Conservation (phyloP, 176 grass and related monocot genomes). For the Zoysia pacifica region DNA sequence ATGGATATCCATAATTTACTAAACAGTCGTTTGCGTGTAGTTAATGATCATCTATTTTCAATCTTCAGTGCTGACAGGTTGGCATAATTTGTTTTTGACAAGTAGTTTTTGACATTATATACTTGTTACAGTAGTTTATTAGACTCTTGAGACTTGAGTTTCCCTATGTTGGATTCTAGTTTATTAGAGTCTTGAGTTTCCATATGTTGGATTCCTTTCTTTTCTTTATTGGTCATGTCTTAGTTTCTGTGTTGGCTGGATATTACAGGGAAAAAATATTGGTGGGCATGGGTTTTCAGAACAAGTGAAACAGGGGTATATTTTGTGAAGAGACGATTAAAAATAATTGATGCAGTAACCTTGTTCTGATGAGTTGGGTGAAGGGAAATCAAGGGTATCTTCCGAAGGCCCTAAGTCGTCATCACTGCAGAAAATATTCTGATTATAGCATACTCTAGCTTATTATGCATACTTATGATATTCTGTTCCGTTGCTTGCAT, state of each 20-base stretch:
- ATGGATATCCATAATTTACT: not conserved
- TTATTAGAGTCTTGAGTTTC: not conserved
- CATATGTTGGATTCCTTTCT: not conserved
- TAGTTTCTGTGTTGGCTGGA: conserved; percentile 45
- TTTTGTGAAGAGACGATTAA: too few relatives aligned
- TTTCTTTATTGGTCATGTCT: not conserved
- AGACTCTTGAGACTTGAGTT: not conserved
- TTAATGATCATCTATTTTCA: not conserved
- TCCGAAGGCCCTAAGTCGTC: too few relatives aligned
- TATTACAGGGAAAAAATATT: conserved; percentile 27
- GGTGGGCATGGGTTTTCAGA: too few relatives aligned
- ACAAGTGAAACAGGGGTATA: too few relatives aligned
- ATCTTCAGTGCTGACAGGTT: not conserved
- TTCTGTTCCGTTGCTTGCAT: too few relatives aligned
- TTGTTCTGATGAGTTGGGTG: too few relatives aligned
- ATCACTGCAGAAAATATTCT: too few relatives aligned
- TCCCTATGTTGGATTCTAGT: not conserved
- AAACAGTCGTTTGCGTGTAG: not conserved
- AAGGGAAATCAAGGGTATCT: too few relatives aligned
- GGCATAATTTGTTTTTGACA: not conserved
- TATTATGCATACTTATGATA: too few relatives aligned
- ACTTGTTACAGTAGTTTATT: not conserved
- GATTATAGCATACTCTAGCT: too few relatives aligned
- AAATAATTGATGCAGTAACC: too few relatives aligned
- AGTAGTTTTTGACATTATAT: not conserved